Base-by-base conservation (phyloP, 73 alveolate genomes). In the Stentor roeselii region DNA sequence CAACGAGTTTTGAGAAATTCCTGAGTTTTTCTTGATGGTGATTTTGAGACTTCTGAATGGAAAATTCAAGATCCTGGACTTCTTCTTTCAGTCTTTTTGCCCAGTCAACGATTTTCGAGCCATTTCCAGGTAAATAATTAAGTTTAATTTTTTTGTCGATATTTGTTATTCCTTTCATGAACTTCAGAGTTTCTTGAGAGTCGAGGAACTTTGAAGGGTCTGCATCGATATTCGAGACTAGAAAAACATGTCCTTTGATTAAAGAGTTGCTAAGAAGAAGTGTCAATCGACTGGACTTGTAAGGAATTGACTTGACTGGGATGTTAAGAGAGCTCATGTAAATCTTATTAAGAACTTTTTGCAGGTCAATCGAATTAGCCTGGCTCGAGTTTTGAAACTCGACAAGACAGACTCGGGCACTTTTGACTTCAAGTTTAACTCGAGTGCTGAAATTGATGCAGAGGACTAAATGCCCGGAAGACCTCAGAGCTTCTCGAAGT, bases 111-210 rank as follows among this genome's bases (percentile, higher is more conserved):
- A 40, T 32, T 32, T 11, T 67, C 1, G 37, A 2, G 0, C 42
- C 37, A 1, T 32, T 40, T 30, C 42, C 50, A 21, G n/a, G 37
- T 40, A 67, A 27, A n/a, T 27, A 21, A 32, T n/a, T 34, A 21
- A 21, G n/a, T 2, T 67, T 67, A 40, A 67, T 67, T 21, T 67
- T 67, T 67, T n/a, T 67, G 37, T 67, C 80, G 34, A 67, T 67
- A 27, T 67, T 40, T 67, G 41, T 30, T 67, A 67, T 67, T 34
- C 41, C n/a, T 67, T 67, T 67, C 37, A n/a, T 32, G 34, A 30
- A 67, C 21, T 21, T 32, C n/a, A 67, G 41, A 32, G 34, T 32
- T 21, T 67, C 41, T 21, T 32, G 27, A 30, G 80, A 21, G 21
- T 67, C 80, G 37, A 15, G 21, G 37, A 21, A 67, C 34, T 67